These are phyloP conservation scores for Phytophthora sp. DNA, from an alignment of 352 stramenopile species.

Conservation along the genomic window DNA sequence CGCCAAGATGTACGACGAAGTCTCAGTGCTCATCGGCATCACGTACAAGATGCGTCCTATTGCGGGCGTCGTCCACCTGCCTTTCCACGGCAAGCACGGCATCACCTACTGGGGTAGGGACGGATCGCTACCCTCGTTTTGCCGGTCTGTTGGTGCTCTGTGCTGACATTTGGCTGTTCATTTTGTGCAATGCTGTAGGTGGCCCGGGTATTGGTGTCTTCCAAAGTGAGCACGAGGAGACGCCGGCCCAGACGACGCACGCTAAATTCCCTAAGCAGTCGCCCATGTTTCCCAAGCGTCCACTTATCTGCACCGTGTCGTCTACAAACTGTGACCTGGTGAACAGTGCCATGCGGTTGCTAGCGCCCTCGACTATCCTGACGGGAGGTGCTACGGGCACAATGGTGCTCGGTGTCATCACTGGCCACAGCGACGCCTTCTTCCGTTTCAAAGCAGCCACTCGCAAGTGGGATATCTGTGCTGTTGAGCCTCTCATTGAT, in stretches of 20 bases:
- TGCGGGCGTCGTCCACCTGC: constrained; percentile 74
- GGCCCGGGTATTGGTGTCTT: constrained; percentile 62
- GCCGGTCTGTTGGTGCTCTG: background rate
- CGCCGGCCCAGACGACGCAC: constrained; percentile 33
- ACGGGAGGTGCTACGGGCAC: constrained; percentile 74
- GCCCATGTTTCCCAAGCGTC: constrained; percentile 43
- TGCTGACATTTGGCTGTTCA: constrained; percentile 10
- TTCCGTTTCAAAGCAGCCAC: constrained; percentile 74
- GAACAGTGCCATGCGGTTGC: constrained; percentile 42
- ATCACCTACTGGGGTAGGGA: constrained; percentile 72
- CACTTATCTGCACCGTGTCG: constrained; percentile 62
- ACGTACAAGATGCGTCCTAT: constrained; percentile 68
- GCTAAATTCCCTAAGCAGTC: constrained; percentile 27
- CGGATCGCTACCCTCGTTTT: no score
- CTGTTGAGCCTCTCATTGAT: constrained; percentile 67
- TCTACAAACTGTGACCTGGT: constrained; percentile 61
- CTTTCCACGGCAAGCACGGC: constrained; percentile 59
- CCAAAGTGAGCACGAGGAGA: constrained; percentile 41
- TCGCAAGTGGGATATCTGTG: constrained; percentile 84
- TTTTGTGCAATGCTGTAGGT: constrained; percentile 48
- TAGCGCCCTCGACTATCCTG: constrained; percentile 45
- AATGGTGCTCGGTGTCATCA: constrained; percentile 74
- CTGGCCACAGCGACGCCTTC: constrained; percentile 67
- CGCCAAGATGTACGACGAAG: constrained; percentile 71
- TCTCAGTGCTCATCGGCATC: constrained; percentile 81